phyloP scores from a whole-genome alignment of 352 stramenopile genomes.

The Globisporangium cylindrosporum region DNA sequence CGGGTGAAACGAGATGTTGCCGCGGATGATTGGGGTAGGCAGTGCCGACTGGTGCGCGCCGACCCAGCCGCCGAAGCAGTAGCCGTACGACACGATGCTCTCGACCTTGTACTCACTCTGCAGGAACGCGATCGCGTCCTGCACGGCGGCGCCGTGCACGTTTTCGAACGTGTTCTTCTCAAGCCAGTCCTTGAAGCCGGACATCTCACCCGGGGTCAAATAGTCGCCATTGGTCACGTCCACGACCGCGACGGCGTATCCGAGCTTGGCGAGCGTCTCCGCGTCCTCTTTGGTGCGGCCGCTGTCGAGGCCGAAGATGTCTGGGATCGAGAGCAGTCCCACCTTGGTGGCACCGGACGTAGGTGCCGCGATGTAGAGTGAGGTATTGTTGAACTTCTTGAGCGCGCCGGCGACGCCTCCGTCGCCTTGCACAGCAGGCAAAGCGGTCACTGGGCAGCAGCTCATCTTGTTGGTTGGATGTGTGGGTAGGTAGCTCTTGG shows the following conservation, averaged over 20 bases:
- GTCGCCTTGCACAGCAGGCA: slow-evolving; percentile 21
- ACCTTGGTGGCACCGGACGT: slow-evolving; percentile 17
- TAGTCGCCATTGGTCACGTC: slow-evolving; percentile 41
- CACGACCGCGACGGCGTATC: slow-evolving; percentile 46
- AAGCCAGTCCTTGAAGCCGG: slow-evolving; percentile 15
- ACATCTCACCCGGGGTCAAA: slow-evolving; percentile 8
- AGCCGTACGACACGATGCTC: slow-evolving; percentile 29
- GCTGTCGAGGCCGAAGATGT: slow-evolving; percentile 52
- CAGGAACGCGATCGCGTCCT: slow-evolving; percentile 30
- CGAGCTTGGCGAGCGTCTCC: slow-evolving; percentile 38
- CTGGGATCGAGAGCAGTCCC: slow-evolving; percentile 39
- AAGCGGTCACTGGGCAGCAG: slow-evolving; percentile 37
- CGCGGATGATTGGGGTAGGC: slow-evolving; percentile 5
- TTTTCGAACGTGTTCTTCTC: slow-evolving; percentile 23
- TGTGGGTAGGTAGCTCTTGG: too few species aligned
- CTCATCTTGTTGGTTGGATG: slow-evolving; percentile 19
- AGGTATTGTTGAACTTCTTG: slow-evolving; percentile 32
- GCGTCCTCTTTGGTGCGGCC: slow-evolving; percentile 50
- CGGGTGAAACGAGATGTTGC: too few species aligned
- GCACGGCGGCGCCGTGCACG: slow-evolving; percentile 16
- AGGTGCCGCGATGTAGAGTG: slow-evolving; percentile 35
- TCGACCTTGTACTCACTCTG: slow-evolving; percentile 19
- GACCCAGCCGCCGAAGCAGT: slow-evolving; percentile 32
- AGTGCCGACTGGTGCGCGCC: too few species aligned
- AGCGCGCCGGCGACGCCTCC: slow-evolving; percentile 16